Percentiles rank a stretch among this genome's conserved stretches.
Conservation (phyloP, 2,329 filamentous ascomycete genomes). For the Zymoseptoria pseudotritici region DNA sequence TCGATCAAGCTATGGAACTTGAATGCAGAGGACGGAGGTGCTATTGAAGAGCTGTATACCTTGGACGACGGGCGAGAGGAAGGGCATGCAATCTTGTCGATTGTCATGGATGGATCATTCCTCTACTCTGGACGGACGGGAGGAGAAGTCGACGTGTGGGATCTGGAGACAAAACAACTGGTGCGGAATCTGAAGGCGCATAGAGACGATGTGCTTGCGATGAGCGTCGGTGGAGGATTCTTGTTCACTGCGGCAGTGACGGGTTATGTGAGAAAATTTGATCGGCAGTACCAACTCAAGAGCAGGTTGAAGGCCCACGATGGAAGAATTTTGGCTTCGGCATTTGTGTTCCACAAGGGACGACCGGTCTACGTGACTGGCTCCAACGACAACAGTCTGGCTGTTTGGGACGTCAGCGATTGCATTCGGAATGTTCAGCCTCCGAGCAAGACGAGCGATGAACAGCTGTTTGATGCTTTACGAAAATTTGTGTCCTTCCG, state of each 20-base stretch:
- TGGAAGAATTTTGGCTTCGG: constrained; percentile 80
- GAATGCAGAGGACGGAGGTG: constrained; percentile 49
- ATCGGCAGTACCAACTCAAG: constrained; percentile 74
- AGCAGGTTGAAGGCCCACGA: constrained; percentile 75
- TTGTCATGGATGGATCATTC: constrained; percentile 83
- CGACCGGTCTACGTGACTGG: constrained; percentile 88
- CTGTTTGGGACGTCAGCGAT: constrained; percentile 73
- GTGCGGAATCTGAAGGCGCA: constrained; percentile 78
- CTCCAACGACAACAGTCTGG: constrained; percentile 82
- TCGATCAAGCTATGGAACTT: constrained; percentile 91
- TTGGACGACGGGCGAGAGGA: constrained; percentile 52
- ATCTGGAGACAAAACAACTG: constrained; percentile 86
- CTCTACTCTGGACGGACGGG: constrained; percentile 83
- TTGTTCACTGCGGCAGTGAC: constrained; percentile 85
- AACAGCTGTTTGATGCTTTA: constrained; percentile 57
- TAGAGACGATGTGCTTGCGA: constrained; percentile 72
- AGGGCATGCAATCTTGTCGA: constrained; percentile 61
- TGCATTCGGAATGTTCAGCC: constrained; percentile 42
- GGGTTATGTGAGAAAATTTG: constrained; percentile 65
- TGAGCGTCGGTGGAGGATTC: constrained; percentile 77
- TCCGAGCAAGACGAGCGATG: constrained; percentile 49
- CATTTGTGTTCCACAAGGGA: constrained; percentile 60
- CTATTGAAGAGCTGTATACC: constrained; percentile 62
- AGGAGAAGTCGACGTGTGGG: constrained; percentile 91
- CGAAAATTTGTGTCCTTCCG: constrained; percentile 85